Evolutionary conservation across 768 basidiomycete species (phyloP).

Genomic region (Boletus edulis): DNA sequence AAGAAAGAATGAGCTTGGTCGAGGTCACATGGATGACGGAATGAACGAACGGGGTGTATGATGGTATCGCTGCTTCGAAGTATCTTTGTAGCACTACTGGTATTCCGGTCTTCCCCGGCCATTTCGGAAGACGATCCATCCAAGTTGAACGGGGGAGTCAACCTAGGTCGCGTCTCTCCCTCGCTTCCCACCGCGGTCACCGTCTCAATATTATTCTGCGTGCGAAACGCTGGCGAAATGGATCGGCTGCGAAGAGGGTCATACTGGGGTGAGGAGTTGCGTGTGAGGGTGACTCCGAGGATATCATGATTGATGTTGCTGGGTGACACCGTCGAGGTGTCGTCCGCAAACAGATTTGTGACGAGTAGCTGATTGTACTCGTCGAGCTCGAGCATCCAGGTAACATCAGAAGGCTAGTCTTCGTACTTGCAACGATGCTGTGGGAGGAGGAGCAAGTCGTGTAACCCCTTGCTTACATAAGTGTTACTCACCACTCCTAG

Average conservation of each 20-base stretch:
- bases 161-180: slow-evolving; percentile 5
- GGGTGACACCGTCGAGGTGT: not conserved
- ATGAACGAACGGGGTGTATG: slow-evolving; percentile 20
- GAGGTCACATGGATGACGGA: not conserved
- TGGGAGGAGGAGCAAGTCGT: not conserved
- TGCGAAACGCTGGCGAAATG: not conserved
- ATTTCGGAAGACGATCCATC: not conserved
- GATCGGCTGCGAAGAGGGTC: slow-evolving; percentile 21
- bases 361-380: slow-evolving; percentile 25
- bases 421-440: not conserved
- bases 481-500: not conserved
- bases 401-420: slow-evolving; percentile 18
- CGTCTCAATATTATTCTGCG: not conserved
- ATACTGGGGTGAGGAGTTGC: not conserved
- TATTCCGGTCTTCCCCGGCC: not conserved
- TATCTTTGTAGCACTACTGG: not conserved
- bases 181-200: not conserved
- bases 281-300: not conserved
- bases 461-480: slow-evolving; percentile 10
- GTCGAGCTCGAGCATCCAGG: slow-evolving; percentile 28
- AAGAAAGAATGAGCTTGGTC: not conserved
- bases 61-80: not conserved
- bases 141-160: not conserved
- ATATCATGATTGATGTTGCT: not conserved
- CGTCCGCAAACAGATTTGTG: slow-evolving; percentile 12